Base-by-base conservation (phyloP, 1,284 basidiomycete genomes). In the Sparassis latifolia region DNA sequence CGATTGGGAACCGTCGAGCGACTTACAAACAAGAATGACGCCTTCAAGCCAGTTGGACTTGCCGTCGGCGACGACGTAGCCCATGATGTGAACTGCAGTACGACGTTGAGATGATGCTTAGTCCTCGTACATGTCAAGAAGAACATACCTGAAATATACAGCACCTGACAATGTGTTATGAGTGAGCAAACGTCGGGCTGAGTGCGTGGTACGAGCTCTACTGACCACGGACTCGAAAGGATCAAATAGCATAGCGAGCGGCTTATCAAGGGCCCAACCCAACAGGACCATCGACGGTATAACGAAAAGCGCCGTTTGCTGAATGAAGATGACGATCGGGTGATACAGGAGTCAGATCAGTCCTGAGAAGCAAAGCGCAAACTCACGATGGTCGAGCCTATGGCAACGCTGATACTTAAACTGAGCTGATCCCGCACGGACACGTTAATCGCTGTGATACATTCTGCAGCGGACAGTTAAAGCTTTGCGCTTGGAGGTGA, bases 281-380 rank as follows among this genome's bases (percentile, higher is more conserved):
- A 84, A 67, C 4, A 76, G 70, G 38, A 84, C 73, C 62, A 81
- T 81, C 51, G 79, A 83, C 70, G 93, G 93, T 52, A 94, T 84
- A 51, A 96, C 86, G 58, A 94, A 90, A 30, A 94, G 77, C 1
- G 90, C 87, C 35, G 92, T 92, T 85, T 97, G 93, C 86, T 89
- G 49, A 7, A 44, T n/a, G 48, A 31, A 30, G 10, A 33, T 31
- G 2, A 42, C 40, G 10, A 52, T 41, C 3, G 33, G 35, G 20
- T 40, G 10, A 38, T 20, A 20, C 20, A 20, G 20, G 20, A 41
- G 41, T 53, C 45, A 62, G 40, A 30, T 41, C 10, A 28, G 50
- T 42, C 42, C 0, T 43, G 31, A 10, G 27, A 47, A 33, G n/a
- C 28, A n/a, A 30, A 30, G 50, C 35, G 4, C 48, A 48, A 50